These are phyloP conservation scores for Yarrowia sp. DNA, from an alignment of 805 yeast genomes.

Conservation along the genomic window DNA sequence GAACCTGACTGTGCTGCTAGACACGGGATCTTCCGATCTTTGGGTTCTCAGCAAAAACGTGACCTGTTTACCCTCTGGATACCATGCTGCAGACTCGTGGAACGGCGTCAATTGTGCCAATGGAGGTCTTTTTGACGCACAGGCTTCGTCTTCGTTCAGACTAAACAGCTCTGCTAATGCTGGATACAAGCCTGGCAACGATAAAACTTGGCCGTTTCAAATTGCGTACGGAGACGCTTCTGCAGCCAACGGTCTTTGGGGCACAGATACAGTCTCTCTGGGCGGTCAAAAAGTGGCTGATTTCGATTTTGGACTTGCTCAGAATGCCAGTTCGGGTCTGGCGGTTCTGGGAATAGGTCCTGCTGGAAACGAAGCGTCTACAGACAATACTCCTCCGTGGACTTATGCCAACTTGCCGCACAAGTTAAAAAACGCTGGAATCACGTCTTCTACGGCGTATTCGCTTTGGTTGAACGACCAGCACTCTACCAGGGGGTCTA, in stretches of 20 bases:
- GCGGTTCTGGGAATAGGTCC: constrained; percentile 48
- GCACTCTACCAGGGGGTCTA: constrained; percentile 30
- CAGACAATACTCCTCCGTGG: constrained; percentile 21
- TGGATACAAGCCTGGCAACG: neutral
- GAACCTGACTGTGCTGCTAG: neutral
- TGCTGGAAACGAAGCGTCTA: constrained; percentile 34
- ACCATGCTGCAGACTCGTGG: neutral
- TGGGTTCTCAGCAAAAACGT: neutral
- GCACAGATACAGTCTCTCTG: constrained; percentile 54
- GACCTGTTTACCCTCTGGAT: neutral
- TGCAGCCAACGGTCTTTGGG: constrained; percentile 51
- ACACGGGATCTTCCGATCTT: constrained; percentile 5
- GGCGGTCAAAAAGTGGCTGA: constrained; percentile 48
- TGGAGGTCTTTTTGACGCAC: neutral
- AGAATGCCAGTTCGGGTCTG: constrained; percentile 54
- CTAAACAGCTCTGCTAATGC: constrained; percentile 30
- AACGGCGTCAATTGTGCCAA: neutral
- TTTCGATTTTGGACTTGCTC: constrained; percentile 72
- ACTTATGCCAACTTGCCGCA: constrained; percentile 37
- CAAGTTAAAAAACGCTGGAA: constrained; percentile 40
- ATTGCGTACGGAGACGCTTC: constrained; percentile 46
- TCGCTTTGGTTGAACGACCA: constrained; percentile 43
- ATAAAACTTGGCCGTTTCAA: constrained; percentile 34
- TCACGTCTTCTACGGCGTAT: constrained; percentile 42
- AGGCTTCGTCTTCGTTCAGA: neutral